Base-by-base conservation (phyloP, 1,139 yeast genomes). In the Meyerozyma guilliermondii region DNA sequence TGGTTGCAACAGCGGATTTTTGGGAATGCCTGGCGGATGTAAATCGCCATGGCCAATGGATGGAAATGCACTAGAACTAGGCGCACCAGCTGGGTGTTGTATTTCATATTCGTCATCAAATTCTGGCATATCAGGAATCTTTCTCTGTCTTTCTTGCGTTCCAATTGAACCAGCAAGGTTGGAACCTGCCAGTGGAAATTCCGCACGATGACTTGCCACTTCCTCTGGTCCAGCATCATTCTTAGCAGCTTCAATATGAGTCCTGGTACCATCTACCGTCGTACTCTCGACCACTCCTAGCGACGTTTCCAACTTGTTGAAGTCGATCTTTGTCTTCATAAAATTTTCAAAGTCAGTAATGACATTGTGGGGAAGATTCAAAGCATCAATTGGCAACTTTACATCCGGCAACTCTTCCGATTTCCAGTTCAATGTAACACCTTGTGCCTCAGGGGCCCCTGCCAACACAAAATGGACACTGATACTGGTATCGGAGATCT, bases 31-130 rank as follows among this genome's bases (percentile, higher is more conserved):
- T 1, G 74, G 72, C 0, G 83, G 83, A 48, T 74, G 63, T 40
- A 78, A 59, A 53, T 80, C 85, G 20, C 66, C 59, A 38, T 71
- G 74, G 0, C 83, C 84, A 38, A 73, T 67, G 2, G 70, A 49
- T 3, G 72, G 74, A 35, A 60, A 51, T 4, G 37, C 38, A 20
- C 13, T 17, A 7, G 17, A 14, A 13, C 20, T 14, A 9, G 33
- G 24, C 14, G 39, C 22, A 11, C 38, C 43, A 22, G 47, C 47
- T 30, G 41, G 45, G n/a, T 48, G 43, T 35, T 46, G 46, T 28
- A 56, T 43, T 36, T 59, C 62, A 35, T 54, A 54, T 40, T 59
- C 64, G 39, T 59, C 64, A 18, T 60, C 64, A 37, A 60, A 60
- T 20, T 52, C 62, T 5, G 64, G 64, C 63, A 58, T 59, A 38